Evolutionary conservation across 768 basidiomycete genomes (phyloP), one percentile per base, ranked within the genome.

Genomic region (Plicaturopsis crispa): DNA sequence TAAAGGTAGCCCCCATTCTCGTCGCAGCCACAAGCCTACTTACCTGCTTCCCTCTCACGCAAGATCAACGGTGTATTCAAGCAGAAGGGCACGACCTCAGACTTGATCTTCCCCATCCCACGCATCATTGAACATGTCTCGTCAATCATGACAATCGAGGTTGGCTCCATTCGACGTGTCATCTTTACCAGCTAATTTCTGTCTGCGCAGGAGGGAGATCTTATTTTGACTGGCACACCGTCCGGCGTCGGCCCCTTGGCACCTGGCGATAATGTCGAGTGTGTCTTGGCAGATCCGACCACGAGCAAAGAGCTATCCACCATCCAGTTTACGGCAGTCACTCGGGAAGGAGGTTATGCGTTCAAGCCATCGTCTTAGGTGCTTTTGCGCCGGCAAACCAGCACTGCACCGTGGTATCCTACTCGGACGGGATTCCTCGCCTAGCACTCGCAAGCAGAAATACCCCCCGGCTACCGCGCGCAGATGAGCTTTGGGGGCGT

Each of bases 91-190:
- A 78, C 71, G 18, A 92, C 93, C 4, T 59, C 65, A 11, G 84
- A 93, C 56, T 96, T 97, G 92, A 84, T 96, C 31, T 94, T 93
- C 68, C 72, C 70, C 21, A 91, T 98, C 24, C 90, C 92, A 1
- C 70, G 76, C 16, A 70, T 98, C 35, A 84, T 98, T 46, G 78
- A 85, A 46, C 92, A 94, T 53, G 72, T 94, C 39, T 94, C 92
- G 2, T 86, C 89, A 4, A 93, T 99, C 60, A 96, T 98, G 92
- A 82, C 84, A 0, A 72, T 99, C n/a, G 91, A 96, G 72, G 92
- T 85, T 12, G 33, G 66, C 51, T 36, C 2, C 30, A 8, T 32
- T 4, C 21, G 24, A 5, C 16, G 37, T 30, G 6, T 35, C 20
- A 10, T 36, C 18, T 17, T 37, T 37, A 19, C 38, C 28, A 12